Conservation (phyloP, 768 basidiomycete species). For the Porphyrellus cyaneotinctus region DNA sequence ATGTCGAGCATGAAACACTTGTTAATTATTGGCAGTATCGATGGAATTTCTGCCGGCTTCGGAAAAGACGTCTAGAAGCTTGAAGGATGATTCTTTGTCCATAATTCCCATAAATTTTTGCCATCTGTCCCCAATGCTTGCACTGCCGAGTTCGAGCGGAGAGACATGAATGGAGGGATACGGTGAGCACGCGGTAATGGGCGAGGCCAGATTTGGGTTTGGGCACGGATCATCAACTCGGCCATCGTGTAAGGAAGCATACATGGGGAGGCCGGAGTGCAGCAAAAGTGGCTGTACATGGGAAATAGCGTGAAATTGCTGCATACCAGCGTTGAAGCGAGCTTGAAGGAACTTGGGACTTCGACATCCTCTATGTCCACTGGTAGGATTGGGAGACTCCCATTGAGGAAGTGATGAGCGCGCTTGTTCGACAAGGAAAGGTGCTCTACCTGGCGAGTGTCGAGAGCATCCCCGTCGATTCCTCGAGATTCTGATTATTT, state of each 20-base stretch:
- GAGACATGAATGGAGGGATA: conserved; percentile 45
- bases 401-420: conserved; percentile 46
- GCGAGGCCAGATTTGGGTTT: conserved; percentile 33
- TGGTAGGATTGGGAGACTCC: conserved; percentile 47
- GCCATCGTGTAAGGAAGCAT: conserved; percentile 8
- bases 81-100: conserved; percentile 40
- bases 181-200: conserved; percentile 35
- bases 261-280: conserved; percentile 8
- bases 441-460: conserved; percentile 38
- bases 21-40: conserved; percentile 47
- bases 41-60: conserved; percentile 49
- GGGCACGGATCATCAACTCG: conserved; percentile 9
- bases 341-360: conserved; percentile 50
- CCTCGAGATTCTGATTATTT: too few relatives aligned
- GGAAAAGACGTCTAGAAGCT: conserved; percentile 43
- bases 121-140: conserved; percentile 45
- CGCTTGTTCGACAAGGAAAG: conserved; percentile 40
- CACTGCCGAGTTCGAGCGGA: conserved; percentile 43
- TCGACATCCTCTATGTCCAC: conserved; percentile 54
- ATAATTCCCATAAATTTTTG: conserved; percentile 33
- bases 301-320: conserved; percentile 40
- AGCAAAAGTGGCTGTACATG: conserved; percentile 25
- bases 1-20: conserved; percentile 2
- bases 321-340: conserved; percentile 30
- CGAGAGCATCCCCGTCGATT: background rate